phyloP scores from a whole-genome alignment of 164 flowering plant genomes.

The Chimonanthus praecox region DNA sequence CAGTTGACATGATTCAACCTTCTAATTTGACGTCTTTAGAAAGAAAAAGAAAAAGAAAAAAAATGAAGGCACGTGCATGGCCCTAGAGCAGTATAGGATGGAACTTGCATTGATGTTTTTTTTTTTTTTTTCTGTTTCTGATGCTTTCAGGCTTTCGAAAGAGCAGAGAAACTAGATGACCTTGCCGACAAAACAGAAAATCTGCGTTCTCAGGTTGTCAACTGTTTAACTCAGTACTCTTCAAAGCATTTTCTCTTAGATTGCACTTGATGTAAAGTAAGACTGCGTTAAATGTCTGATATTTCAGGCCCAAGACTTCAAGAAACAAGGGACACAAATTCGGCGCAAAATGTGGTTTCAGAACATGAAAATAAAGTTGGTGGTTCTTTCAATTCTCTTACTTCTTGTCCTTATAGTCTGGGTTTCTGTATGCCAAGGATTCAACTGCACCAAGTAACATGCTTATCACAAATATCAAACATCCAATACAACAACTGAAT shows the following conservation, averaged over 20 bases:
- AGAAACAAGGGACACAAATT: conserved; percentile 55
- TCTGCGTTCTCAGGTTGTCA: conserved; percentile 51
- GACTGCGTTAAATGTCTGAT: background rate
- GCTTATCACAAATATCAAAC: background rate
- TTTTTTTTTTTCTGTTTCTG: conserved; percentile 3
- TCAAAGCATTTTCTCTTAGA: background rate
- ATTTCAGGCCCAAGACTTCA: conserved; percentile 76
- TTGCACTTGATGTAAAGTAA: too few species aligned
- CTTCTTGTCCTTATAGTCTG: conserved; percentile 69
- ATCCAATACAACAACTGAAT: background rate
- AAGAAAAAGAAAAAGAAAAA: too few species aligned
- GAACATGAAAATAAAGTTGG: conserved; percentile 88
- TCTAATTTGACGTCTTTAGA: too few species aligned
- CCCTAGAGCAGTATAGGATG: background rate
- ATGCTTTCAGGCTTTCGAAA: conserved; percentile 56
- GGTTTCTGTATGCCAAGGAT: conserved; percentile 82
- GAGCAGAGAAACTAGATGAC: conserved; percentile 62
- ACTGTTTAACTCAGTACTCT: background rate
- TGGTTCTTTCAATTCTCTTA: conserved; percentile 68
- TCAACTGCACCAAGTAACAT: conserved; percentile 61
- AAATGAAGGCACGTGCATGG: too few species aligned
- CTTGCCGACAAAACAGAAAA: conserved; percentile 71
- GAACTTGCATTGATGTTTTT: background rate
- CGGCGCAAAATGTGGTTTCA: conserved; percentile 90
- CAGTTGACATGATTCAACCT: too few species aligned